Percentiles rank a stretch among this genome's conserved stretches.
These are phyloP conservation scores for Ceratocystis eucalypticola DNA, from an alignment of 2,329 filamentous ascomycete genomes.

Conservation along the genomic window DNA sequence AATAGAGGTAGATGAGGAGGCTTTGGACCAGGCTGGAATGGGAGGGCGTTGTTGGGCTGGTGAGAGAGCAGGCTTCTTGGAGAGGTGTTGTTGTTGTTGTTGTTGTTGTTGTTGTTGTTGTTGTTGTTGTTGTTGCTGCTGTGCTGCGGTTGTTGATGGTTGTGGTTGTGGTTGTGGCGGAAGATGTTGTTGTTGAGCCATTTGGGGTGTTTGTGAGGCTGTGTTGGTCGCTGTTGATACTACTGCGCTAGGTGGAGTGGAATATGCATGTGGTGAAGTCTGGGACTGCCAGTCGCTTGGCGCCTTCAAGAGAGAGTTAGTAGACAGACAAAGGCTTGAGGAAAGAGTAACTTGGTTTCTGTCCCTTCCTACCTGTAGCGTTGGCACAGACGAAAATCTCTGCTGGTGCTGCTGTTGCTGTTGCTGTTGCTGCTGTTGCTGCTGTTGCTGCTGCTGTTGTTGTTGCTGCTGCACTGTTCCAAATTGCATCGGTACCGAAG, in stretches of 20 bases:
- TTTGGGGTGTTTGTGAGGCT: conserved; percentile 1
- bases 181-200: conserved; percentile 1
- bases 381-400: conserved; percentile 15
- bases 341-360: background rate
- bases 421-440: background rate
- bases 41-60: conserved; percentile 39
- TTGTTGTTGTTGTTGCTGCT: background rate
- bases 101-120: conserved; percentile 9
- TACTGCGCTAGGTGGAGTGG: background rate
- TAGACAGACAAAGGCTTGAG: background rate
- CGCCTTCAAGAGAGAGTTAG: background rate
- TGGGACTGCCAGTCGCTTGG: background rate
- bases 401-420: background rate
- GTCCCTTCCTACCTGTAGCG: background rate
- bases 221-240: background rate
- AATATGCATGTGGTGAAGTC: conserved; percentile 2
- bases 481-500: conserved; percentile 19
- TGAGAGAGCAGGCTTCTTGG: conserved; percentile 27
- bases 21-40: conserved; percentile 37
- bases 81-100: conserved; percentile 7
- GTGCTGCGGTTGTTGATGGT: background rate
- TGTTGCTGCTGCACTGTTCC: conserved; percentile 14
- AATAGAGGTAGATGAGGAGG: conserved; percentile 9
- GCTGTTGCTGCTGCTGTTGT: background rate
- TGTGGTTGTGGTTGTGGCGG: background rate